phyloP scores from a whole-genome alignment of 176 grass and related monocot species.

The Aegilops sharonensis region DNA sequence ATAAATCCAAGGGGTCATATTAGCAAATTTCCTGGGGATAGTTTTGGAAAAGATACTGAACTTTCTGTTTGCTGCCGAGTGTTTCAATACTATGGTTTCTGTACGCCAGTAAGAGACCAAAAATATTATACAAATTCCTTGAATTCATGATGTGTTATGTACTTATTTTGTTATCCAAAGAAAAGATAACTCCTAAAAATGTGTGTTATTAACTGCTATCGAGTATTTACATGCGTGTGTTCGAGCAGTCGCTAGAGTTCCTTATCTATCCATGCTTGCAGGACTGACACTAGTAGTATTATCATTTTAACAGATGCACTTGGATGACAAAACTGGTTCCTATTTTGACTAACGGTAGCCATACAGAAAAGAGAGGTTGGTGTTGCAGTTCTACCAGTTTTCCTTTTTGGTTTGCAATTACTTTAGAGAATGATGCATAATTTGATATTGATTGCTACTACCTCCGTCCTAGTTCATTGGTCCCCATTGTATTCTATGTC shows the following conservation, averaged over 20 bases:
- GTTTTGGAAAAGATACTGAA: neutral
- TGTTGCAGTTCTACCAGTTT: too few species aligned
- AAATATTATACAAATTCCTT: neutral
- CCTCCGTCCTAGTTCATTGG: too few species aligned
- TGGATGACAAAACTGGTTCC: too few species aligned
- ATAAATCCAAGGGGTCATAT: neutral
- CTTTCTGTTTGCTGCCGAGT: neutral
- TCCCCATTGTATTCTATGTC: too few species aligned
- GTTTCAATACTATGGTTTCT: neutral
- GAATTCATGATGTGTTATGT: neutral
- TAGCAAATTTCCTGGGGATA: neutral
- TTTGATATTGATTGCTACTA: too few species aligned
- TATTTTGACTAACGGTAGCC: too few species aligned
- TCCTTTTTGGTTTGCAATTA: too few species aligned
- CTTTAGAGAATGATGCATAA: too few species aligned
- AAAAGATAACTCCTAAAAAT: neutral
- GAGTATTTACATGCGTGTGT: neutral
- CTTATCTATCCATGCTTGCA: neutral
- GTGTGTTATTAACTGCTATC: neutral
- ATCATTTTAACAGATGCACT: too few species aligned
- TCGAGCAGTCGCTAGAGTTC: neutral
- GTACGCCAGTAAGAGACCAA: neutral
- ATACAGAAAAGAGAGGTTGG: too few species aligned
- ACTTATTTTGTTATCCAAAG: neutral
- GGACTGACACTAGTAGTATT: too few species aligned